Conservation (phyloP, 108 stramenopile genomes). For the Stephanodiscus minutulus region DNA sequence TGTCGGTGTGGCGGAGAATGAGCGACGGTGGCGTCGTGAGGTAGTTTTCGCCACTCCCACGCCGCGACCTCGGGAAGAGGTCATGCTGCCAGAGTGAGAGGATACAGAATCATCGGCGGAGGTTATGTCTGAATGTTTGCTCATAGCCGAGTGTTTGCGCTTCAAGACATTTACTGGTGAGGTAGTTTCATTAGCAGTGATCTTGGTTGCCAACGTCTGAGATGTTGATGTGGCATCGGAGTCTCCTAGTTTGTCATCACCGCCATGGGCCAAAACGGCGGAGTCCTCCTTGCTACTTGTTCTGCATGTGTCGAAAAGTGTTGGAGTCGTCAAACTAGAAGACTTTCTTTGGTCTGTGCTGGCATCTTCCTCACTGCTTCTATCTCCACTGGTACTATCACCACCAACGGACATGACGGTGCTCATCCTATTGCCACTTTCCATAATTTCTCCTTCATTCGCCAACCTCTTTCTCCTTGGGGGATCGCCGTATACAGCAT, state of each 20-base stretch:
- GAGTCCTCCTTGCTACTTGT: slow-evolving; percentile 9
- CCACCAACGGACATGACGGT: background rate
- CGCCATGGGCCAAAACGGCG: slow-evolving; percentile 7
- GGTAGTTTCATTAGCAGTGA: slow-evolving; percentile 13
- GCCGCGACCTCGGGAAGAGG: slow-evolving; percentile 51
- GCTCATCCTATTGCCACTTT: background rate
- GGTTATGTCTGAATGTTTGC: slow-evolving; percentile 41
- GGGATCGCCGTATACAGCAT: slow-evolving; percentile 27
- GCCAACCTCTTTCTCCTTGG: background rate
- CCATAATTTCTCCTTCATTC: slow-evolving; percentile 3
- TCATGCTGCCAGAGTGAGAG: slow-evolving; percentile 40
- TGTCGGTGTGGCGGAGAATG: slow-evolving; percentile 47
- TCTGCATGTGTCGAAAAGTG: background rate
- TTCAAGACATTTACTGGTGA: background rate
- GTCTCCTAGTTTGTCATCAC: slow-evolving; percentile 23
- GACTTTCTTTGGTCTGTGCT: background rate
- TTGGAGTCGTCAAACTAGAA: background rate
- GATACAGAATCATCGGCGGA: slow-evolving; percentile 30
- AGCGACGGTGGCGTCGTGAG: slow-evolving; percentile 24
- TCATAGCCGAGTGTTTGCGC: slow-evolving; percentile 35
- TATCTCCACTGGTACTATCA: slow-evolving; percentile 2
- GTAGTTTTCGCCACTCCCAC: background rate
- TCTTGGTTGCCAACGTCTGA: slow-evolving; percentile 40
- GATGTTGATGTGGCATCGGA: slow-evolving; percentile 33
- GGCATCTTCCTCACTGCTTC: background rate